These are phyloP conservation scores for Aquanectria penicillioides DNA, from an alignment of 2,329 filamentous ascomycete genomes.

Conservation along the genomic window DNA sequence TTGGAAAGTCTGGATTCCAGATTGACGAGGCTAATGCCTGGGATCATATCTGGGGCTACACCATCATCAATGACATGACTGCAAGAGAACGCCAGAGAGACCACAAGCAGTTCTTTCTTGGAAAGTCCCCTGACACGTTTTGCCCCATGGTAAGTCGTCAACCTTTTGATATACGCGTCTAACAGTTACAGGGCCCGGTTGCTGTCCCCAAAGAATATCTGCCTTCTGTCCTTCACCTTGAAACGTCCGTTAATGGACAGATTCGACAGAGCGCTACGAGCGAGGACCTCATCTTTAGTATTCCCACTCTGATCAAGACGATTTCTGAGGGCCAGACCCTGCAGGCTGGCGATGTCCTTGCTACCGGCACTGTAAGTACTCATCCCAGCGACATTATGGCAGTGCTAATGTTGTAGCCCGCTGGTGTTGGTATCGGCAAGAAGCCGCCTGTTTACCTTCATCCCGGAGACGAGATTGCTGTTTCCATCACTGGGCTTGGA, in stretches of 20 bases:
- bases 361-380: constrained; percentile 50
- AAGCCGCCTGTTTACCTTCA: constrained; percentile 49
- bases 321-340: constrained; percentile 55
- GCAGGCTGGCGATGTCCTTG: constrained; percentile 56
- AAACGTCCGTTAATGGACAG: constrained; percentile 57
- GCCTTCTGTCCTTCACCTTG: constrained; percentile 50
- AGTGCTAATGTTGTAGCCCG: constrained; percentile 34
- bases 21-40: constrained; percentile 56
- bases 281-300: constrained; percentile 56
- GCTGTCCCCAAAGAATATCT: constrained; percentile 59
- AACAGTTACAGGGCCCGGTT: constrained; percentile 58
- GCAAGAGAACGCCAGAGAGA: constrained; percentile 62
- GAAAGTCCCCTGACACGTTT: constrained; percentile 65
- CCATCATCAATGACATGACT: constrained; percentile 64
- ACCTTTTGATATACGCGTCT: too few species aligned
- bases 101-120: constrained; percentile 69
- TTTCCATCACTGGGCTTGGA: constrained; percentile 41
- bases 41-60: constrained; percentile 65
- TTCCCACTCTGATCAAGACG: constrained; percentile 52
- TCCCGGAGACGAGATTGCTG: constrained; percentile 51
- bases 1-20: constrained; percentile 59
- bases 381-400: background rate
- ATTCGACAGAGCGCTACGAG: constrained; percentile 55
- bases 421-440: constrained; percentile 59
- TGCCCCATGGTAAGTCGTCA: too few species aligned